Evolutionary conservation across 2,329 filamentous ascomycete genomes (phyloP).

Genomic region (Chrysoporthe puriensis): DNA sequence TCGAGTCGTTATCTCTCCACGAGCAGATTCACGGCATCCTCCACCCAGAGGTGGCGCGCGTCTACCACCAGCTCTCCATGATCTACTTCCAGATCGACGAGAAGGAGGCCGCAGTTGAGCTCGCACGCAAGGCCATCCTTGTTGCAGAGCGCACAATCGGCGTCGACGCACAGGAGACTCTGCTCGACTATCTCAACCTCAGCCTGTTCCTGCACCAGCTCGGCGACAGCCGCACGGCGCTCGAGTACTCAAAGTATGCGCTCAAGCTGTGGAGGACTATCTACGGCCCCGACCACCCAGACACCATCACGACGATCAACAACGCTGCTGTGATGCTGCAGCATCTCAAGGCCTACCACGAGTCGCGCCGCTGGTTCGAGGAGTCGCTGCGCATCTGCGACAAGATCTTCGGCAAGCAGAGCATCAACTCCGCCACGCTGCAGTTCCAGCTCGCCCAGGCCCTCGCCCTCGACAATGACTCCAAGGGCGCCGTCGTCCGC

Average conservation of each 20-base stretch:
- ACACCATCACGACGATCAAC: slow-evolving; percentile 98
- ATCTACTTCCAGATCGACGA: slow-evolving; percentile 98
- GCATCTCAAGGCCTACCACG: slow-evolving; percentile 89
- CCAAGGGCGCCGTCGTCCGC: slow-evolving; percentile 84
- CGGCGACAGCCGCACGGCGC: slow-evolving; percentile 85
- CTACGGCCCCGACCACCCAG: slow-evolving; percentile 90
- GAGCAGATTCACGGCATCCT: slow-evolving; percentile 99
- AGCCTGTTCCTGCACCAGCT: slow-evolving; percentile 91
- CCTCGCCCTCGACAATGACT: slow-evolving; percentile 91
- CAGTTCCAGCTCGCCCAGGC: slow-evolving; percentile 97
- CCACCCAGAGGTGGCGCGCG: slow-evolving; percentile 92
- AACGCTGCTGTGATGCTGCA: slow-evolving; percentile 99
- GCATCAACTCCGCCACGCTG: slow-evolving; percentile 90
- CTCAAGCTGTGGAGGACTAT: slow-evolving; percentile 96
- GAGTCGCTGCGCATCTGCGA: slow-evolving; percentile 88
- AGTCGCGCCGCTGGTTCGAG: slow-evolving; percentile 96
- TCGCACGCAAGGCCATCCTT: slow-evolving; percentile 94
- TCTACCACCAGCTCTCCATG: slow-evolving; percentile 94
- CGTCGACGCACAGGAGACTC: slow-evolving; percentile 89
- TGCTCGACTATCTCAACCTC: slow-evolving; percentile 94
- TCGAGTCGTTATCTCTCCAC: slow-evolving; percentile 95
- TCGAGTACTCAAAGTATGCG: slow-evolving; percentile 88
- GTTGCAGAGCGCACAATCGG: slow-evolving; percentile 93
- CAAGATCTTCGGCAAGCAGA: slow-evolving; percentile 83
- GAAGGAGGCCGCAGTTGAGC: slow-evolving; percentile 92